Evolutionary conservation across 2,329 filamentous ascomycete genomes (phyloP), one percentile per base, ranked within the genome.

Genomic region (Trichoderma arundinaceum): DNA sequence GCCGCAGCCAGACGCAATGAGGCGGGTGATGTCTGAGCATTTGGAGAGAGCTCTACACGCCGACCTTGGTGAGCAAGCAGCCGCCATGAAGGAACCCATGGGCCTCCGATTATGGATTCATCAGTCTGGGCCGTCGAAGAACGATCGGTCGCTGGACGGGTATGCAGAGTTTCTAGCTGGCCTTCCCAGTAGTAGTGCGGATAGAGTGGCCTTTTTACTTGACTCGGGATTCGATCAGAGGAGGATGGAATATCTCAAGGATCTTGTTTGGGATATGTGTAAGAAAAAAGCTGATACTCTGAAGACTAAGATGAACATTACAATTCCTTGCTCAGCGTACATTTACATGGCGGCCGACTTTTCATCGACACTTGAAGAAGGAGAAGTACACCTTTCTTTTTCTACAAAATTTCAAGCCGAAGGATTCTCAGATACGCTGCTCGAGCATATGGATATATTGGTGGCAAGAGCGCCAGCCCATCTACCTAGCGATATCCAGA

Each of bases 301-400:
- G 8, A 78, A 83, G 49, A 74, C 80, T 1, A 86, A 84, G 64
- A 77, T 91, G 62, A 88, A 87, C 54, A 84, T 92, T 56, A 82
- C 79, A 1, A 77, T 92, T 0, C 82, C 83, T 0, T 81, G 82
- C 7, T 90, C 90, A 0, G 85, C 89, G 0, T 87, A 86, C 52
- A 77, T 88, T 0, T 86, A 83, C 66, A 92, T 92, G 77, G 82
- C 91, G 0, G 84, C 89, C 0, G 91, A 94, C 73, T 91, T 91
- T 28, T 77, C 77, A 0, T 83, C 82, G 0, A 77, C 85, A 0
- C 74, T 94, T 0, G 76, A 84, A 57, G 88, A 90, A 44, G 85
- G 85, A 1, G 88, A 94, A 69, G 81, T 93, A 0, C 88, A 91
- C 43, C 71, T 94, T 0, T 82, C 84, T 0, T 92, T 93, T 68